Percentiles rank a stretch among this genome's conserved stretches.
Evolutionary conservation across 78 protist genomes (phyloP).

Genomic region (Planoprotostelium fungivorum): DNA sequence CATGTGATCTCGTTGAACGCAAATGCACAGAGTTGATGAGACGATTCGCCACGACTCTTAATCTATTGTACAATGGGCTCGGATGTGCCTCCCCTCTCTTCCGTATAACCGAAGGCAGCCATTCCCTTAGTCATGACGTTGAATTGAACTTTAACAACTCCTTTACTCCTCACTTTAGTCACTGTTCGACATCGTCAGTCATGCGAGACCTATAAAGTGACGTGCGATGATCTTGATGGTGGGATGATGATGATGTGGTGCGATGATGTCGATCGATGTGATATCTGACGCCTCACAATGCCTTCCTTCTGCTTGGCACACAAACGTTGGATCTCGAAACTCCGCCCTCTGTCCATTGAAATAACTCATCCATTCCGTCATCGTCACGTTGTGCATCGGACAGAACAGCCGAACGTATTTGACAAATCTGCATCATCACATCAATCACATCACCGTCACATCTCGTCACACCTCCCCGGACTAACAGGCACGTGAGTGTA

Average conservation of each 20-base stretch:
- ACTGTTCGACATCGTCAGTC: background rate
- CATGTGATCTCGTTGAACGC: too few relatives aligned
- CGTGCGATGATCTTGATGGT: too few relatives aligned
- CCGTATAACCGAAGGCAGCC: background rate
- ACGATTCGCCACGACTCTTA: too few relatives aligned
- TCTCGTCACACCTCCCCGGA: conserved; percentile 5
- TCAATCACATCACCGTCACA: background rate
- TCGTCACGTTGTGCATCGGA: background rate
- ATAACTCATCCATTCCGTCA: background rate
- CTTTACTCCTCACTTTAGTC: background rate
- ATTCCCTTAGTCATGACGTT: background rate
- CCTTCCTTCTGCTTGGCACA: background rate
- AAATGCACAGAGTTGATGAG: too few relatives aligned
- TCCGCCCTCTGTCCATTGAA: background rate
- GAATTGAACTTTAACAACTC: background rate
- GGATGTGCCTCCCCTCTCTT: background rate
- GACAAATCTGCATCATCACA: background rate
- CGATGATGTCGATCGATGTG: too few relatives aligned
- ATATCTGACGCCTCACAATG: background rate
- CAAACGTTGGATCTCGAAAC: background rate
- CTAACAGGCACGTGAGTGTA: background rate
- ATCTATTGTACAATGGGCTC: too few relatives aligned
- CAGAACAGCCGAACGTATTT: background rate
- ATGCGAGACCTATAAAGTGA: too few relatives aligned
- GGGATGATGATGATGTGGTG: too few relatives aligned